Base-by-base conservation (phyloP, 2,329 filamentous ascomycete species). In the Emergomyces orientalis region DNA sequence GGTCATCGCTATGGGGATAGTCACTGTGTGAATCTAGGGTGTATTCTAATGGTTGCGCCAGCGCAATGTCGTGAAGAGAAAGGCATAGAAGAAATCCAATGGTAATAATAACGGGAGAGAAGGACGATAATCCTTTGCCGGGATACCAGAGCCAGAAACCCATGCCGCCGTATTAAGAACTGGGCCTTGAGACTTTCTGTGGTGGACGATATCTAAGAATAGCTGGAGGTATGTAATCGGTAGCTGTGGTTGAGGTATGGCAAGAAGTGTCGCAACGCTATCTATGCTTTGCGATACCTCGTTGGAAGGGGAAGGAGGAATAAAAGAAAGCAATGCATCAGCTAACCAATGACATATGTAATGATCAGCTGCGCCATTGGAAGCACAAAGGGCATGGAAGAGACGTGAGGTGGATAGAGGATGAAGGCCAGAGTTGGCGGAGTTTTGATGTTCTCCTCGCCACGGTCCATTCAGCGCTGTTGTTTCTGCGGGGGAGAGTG, bases 11-110 rank as follows among this genome's bases (percentile, higher is more conserved):
- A 39, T 64, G 61, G 22, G 61, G 63, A 37, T 72, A 59, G 14
- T 67, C 62, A 52, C 68, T 67, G 64, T 74, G 73, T 37, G 25
- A 54, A 30, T 41, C 57, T 41, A 59, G 11, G 9, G 45, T 55
- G 37, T 56, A 11, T 41, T 65, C 58, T 17, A 68, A 63, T 54
- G 66, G 69, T 63, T 70, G 69, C 65, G 71, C 70, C 67, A 73
- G 70, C 68, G 72, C 71, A 70, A 71, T 67, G 62, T 65, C 65
- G 64, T 59, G 54, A 73, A 62, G 22, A 64, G 61, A 62, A 70
- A 63, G 65, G 67, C 65, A 62, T 63, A 64, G 63, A 59, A 67
- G 61, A 65, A 65, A 27, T 57, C 30, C 51, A 34, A 64, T 19
- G 9, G 37, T n/a, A 52, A 63, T 8, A 14, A 60, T 58, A 45